A percentile compares a stretch with the other conserved stretches of the same genome.
phyloP scores from a whole-genome alignment of 2,329 filamentous ascomycete species.

The Sclerotinia minor region DNA sequence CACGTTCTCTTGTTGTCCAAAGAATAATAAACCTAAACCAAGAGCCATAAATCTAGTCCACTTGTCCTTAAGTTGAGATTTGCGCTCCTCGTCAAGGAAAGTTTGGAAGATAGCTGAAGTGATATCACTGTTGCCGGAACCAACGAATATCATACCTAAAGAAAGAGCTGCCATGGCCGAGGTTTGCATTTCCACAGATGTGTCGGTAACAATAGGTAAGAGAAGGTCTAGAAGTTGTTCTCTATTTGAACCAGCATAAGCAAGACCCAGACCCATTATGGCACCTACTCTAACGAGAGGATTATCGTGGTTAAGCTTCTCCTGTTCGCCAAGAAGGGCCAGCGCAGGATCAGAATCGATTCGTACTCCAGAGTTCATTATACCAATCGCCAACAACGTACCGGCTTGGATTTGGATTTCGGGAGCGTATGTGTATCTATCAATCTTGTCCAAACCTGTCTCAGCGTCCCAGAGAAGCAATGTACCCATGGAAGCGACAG shows the following conservation, averaged over 20 bases:
- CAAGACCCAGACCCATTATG: constrained; percentile 93
- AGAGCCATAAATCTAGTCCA: constrained; percentile 97
- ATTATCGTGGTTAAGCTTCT: constrained; percentile 77
- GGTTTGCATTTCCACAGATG: constrained; percentile 85
- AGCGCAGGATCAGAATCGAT: constrained; percentile 88
- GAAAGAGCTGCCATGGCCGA: constrained; percentile 94
- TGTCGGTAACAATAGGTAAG: constrained; percentile 83
- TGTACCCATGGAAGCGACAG: constrained; percentile 88
- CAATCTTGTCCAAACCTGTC: constrained; percentile 86
- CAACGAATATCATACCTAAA: constrained; percentile 87
- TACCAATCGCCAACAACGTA: constrained; percentile 88
- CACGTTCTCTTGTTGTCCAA: constrained; percentile 97
- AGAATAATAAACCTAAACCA: constrained; percentile 89
- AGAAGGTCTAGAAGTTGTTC: constrained; percentile 83
- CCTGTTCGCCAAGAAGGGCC: constrained; percentile 77
- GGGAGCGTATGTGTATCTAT: constrained; percentile 84
- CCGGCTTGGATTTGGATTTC: constrained; percentile 89
- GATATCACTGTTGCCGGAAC: constrained; percentile 86
- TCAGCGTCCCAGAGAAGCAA: constrained; percentile 93
- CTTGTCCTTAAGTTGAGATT: constrained; percentile 90
- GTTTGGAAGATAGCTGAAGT: constrained; percentile 91
- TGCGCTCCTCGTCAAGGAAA: constrained; percentile 88
- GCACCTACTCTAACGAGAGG: constrained; percentile 76
- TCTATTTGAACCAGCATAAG: constrained; percentile 93
- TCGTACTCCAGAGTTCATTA: constrained; percentile 90